These are phyloP conservation scores for Phytophthora idaei DNA, from an alignment of 352 stramenopile species.

Conservation along the genomic window DNA sequence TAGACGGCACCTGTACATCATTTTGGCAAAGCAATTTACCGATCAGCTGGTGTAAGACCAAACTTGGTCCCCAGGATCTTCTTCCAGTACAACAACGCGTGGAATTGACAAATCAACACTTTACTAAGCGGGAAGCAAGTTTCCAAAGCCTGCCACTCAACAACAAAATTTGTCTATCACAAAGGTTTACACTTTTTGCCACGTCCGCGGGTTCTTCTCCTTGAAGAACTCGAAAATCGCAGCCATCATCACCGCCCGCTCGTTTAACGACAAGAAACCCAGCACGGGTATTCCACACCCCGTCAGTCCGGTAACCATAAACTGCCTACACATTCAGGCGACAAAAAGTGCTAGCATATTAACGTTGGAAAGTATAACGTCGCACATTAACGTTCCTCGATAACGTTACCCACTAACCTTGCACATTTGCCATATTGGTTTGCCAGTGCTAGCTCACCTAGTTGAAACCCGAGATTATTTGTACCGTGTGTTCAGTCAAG, in stretches of 20 bases:
- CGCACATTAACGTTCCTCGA: not conserved
- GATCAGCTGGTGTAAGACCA: not conserved
- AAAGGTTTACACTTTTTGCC: not conserved
- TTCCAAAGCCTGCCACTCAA: not conserved
- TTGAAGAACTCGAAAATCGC: conserved; percentile 3
- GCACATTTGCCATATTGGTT: too few species aligned
- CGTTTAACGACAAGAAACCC: not conserved
- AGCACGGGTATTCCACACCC: not conserved
- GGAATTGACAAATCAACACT: not conserved
- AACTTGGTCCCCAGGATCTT: not conserved
- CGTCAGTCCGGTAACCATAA: not conserved
- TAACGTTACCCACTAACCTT: not conserved
- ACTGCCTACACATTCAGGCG: not conserved
- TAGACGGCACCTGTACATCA: too few species aligned
- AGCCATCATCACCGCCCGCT: not conserved
- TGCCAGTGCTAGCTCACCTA: not conserved
- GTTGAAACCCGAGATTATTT: not conserved
- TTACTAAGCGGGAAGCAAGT: not conserved
- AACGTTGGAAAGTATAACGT: not conserved
- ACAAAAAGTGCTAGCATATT: not conserved
- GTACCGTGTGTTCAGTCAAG: not conserved
- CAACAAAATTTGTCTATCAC: not conserved
- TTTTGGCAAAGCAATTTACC: too few species aligned
- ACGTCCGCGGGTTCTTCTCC: not conserved
- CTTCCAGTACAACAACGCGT: not conserved